Evolutionary conservation across 805 yeast species (phyloP).

Genomic region (Kuraishia ogatae): DNA sequence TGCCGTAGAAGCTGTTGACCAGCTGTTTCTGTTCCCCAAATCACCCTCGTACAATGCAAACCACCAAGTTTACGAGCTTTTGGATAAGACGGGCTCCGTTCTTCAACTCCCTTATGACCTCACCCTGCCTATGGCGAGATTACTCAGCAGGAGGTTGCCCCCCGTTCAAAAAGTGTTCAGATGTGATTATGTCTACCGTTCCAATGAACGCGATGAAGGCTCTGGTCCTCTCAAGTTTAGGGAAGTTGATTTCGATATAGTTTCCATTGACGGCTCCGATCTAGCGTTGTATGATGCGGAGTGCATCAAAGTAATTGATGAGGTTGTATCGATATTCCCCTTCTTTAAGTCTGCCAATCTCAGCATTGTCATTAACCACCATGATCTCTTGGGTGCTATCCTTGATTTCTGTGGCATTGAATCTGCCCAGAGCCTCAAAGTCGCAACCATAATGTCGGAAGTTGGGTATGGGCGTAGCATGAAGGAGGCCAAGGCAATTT

Average conservation of each 20-base stretch:
- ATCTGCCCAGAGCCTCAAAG: constrained; percentile 61
- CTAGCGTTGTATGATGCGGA: constrained; percentile 76
- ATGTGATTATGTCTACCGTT: constrained; percentile 76
- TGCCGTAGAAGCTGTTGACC: constrained; percentile 59
- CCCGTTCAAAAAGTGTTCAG: constrained; percentile 57
- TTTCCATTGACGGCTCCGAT: constrained; percentile 33
- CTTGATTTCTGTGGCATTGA: constrained; percentile 78
- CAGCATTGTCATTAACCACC: constrained; percentile 65
- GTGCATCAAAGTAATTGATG: constrained; percentile 73
- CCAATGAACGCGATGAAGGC: constrained; percentile 44
- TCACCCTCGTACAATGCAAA: constrained; percentile 59
- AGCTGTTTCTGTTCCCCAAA: constrained; percentile 70
- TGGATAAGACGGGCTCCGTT: constrained; percentile 83
- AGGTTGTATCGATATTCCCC: constrained; percentile 57
- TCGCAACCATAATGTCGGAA: constrained; percentile 67
- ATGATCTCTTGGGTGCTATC: constrained; percentile 66
- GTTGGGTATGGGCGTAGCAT: constrained; percentile 61
- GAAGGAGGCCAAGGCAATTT: constrained; percentile 39
- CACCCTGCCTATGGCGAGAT: constrained; percentile 83
- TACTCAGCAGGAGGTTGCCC: constrained; percentile 51
- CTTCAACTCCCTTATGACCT: constrained; percentile 85
- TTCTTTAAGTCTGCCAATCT: constrained; percentile 52
- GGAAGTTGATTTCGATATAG: constrained; percentile 82
- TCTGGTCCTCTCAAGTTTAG: constrained; percentile 71
- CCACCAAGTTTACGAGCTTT: constrained; percentile 65